Base-by-base conservation (phyloP, 805 yeast genomes). In the Clavispora asparagi region DNA sequence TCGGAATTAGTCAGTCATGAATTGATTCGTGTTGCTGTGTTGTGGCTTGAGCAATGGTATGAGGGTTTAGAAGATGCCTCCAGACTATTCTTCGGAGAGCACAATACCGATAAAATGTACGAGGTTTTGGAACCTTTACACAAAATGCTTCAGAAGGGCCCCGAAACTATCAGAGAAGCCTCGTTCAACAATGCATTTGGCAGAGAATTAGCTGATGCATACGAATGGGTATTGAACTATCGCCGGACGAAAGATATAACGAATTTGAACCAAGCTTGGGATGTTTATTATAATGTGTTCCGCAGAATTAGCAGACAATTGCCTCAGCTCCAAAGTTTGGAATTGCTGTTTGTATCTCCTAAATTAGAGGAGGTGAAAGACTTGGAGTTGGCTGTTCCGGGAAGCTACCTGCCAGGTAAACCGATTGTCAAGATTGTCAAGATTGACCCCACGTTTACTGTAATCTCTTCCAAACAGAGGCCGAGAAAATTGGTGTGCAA, bases 11-110 rank as follows among this genome's bases (percentile, higher is more conserved):
- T 94, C n/a, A 87, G 96, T 67, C 83, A 83, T 54, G 99, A 94
- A 60, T 77, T 94, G 46, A 91, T 94, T 51, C 74, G 98, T 54
- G 96, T 90, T 14, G 97, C 98, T 1, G 97, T 92, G 4, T 67
- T 94, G 49, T 91, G 99, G 97, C 96, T 90, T 59, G 99, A 94
- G 59, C 85, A 86, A 61, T 94, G 99, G 99, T 91, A 90, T 56
- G 98, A 92, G 67, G 97, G 96, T 2, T 73, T 94, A 29, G 99
- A 94, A 62, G 97, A 94, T 69, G 99, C 99, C 0, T 90, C 97
- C 3, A 75, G 97, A 48, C 77, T 87, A 43, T 94, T 85, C 70
- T 92, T 90, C 65, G 96, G 95, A 31, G 99, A 94, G 51, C 94
- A 89, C 56, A 90, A 94, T 59, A 86, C 92, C 11, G 96, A 90